Base-by-base conservation (phyloP, 257 asterid species). In the Nicotiana tabacum region DNA sequence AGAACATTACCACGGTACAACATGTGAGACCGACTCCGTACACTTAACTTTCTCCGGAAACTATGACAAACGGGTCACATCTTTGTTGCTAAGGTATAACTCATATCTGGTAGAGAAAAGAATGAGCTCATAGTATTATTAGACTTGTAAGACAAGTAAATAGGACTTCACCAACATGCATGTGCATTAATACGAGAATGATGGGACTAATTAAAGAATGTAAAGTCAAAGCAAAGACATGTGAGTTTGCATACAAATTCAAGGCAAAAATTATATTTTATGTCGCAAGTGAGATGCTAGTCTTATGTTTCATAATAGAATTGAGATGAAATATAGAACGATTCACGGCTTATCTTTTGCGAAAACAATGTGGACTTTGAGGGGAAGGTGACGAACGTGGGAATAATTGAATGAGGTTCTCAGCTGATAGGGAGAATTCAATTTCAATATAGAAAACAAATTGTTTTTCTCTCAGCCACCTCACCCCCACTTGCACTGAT, bases 141-240 rank as follows among this genome's bases (percentile, higher is more conserved):
- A 65, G 27, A 46, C 51, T 24, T 16, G 32, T 0, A 2, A 4
- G 39, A 53, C 43, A 35, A 30, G 43, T 35, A 33, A 60, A 76
- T 81, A 10, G 21, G 62, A 57, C 48, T 56, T 37, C 27, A 46
- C 66, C 43, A 48, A 57, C 70, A 46, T 24, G 69, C 88, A 85
- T 87, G 86, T 87, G 88, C 85, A 29, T 85, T 78, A 82, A 76
- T 82, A 77, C 55, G 84, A 85, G 51, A 66, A 66, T 32, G 13
- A 58, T 60, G 65, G 78, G 80, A 27, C 9, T 48, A 67, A 24
- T 66, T 64, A 27, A 74, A 46, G 66, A 85, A 80, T 58, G 72
- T 79, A 83, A 79, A 77, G 85, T 87, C 89, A 87, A 84, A 80
- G 72, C 68, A 81, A 82, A 79, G 83, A 83, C 90, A 85, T 85